A percentile compares a stretch with the other conserved stretches of the same genome.
Evolutionary conservation across 73 alveolate species (phyloP).

Genomic region (Loxodes magnus): DNA sequence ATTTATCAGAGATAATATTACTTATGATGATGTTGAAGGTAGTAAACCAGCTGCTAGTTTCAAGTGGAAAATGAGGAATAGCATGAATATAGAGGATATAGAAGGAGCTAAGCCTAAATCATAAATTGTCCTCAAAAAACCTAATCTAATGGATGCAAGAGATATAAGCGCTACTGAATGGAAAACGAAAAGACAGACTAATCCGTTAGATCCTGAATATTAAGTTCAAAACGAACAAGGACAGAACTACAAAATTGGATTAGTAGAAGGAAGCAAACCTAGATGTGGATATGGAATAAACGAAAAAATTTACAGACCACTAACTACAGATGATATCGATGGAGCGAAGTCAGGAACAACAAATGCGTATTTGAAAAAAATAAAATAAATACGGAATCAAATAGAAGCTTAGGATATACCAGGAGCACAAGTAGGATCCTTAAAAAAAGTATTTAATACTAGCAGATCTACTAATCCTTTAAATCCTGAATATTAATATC

Average conservation of each 20-base stretch:
- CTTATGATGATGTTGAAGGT: conserved; percentile 72
- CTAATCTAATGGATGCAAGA: conserved; percentile 27
- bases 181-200: conserved; percentile 34
- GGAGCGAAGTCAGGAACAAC: conserved; percentile 53
- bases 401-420: conserved; percentile 13
- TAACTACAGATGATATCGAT: conserved; percentile 34
- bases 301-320: conserved; percentile 15
- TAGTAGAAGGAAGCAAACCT: conserved; percentile 40
- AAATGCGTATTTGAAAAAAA: too few species aligned
- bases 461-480: conserved; percentile 23
- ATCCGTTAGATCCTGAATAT: conserved; percentile 74
- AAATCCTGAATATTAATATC: conserved; percentile 18
- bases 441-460: conserved; percentile 18
- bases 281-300: neutral
- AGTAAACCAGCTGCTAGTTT: conserved; percentile 52
- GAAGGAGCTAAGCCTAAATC: conserved; percentile 59
- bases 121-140: conserved; percentile 14
- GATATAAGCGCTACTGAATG: conserved; percentile 34
- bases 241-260: conserved; percentile 31
- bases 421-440: conserved; percentile 27
- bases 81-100: conserved; percentile 52
- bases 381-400: too few species aligned
- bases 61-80: conserved; percentile 60
- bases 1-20: conserved; percentile 71
- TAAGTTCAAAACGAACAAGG: conserved; percentile 33